Evolutionary conservation across 1,284 basidiomycete genomes (phyloP), one percentile per base, ranked within the genome.

Genomic region (Cryptococcus sp.): DNA sequence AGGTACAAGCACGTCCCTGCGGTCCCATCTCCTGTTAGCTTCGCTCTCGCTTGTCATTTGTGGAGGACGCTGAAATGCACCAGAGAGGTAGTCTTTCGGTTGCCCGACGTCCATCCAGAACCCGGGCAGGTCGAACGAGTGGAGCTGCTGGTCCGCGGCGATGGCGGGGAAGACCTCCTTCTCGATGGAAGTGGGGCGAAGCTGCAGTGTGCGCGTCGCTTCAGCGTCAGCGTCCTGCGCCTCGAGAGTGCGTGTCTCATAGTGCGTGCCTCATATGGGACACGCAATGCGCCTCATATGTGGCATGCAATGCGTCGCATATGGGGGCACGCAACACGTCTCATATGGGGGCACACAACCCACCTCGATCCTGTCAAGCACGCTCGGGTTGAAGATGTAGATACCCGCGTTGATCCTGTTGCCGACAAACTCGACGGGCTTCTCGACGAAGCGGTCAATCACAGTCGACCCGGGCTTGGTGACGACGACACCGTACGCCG

Each of bases 91-190:
- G 64, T 80, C 79, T 68, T 82, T 82, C 55, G 80, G 80, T 71
- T 82, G 80, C 56, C 80, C 80, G 42, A 82, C 77, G 65, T 82
- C 80, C 79, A 81, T 81, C 80, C 80, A 82, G 77, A 81, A 81
- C 36, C 80, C 80, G 24, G 77, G 70, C 38, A 82, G 75, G 70
- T 82, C 80, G 68, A 76, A 80, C 15, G 78, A 78, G 70, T 82
- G 80, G 12, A 82, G 75, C 69, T 82, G 79, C 21, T 71, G 66
- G 63, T 81, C 80, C 35, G 70, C 70, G 37, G 79, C 80, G 60
- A 82, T 79, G 23, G 71, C 75, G 28, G 80, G 80, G 80, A 81
- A 81, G 64, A 79, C 77, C 65, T 82, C 80, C 68, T 78, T 79
- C 71, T 82, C 80, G 66, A 82, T 82, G 38, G 80, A 82, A 16